Evolutionary conservation across 768 basidiomycete genomes (phyloP), one percentile per base, ranked within the genome.

Genomic region (Cubamyces lactineus): DNA sequence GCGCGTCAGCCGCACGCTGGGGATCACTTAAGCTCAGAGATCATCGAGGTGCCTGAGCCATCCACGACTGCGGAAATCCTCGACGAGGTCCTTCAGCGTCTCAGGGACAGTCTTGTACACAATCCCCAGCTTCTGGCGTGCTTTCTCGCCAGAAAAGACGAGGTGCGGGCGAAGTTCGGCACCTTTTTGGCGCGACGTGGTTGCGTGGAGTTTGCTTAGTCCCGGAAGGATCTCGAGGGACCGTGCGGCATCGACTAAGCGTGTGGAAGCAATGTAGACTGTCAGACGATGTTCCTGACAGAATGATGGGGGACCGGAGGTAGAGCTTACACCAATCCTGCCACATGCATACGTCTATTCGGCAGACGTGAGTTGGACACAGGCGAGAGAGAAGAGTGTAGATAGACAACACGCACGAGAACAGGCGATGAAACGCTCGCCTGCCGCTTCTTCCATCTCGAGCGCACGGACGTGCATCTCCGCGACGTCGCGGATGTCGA

Each of bases 51-150:
- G 34, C 34, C 34, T 34, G 34, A 34, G 34, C 34, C 34, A 34
- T 34, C 34, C 34, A 34, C 9, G 34, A 11, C 34, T 34, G 62
- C 77, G 75, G 49, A 77, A 82, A 58, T 83, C 79, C 5, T 69
- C 72, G 39, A 83, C 55, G 2, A 72, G 73, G 60, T 80, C 83
- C 54, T 58, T 73, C 5, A 77, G 69, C 7, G 75, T 74, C 65
- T 81, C 76, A 56, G 74, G 74, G 39, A 75, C 75, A 1, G 73
- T 73, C 5, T 73, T 73, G 53, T 78, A 82, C 59, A 75, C 74
- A 12, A 83, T 52, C 2, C 80, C 80, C 3, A 84, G 70, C 2
- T 83, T 70, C 39, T 71, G 73, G 40, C 67, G 67, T 5, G 71
- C 74, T 65, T 84, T 84, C 9, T 47, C 48, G 23, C 50, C 50